Evolutionary conservation across 352 stramenopile genomes (phyloP).

Genomic region (Phytophthora kernoviae): DNA sequence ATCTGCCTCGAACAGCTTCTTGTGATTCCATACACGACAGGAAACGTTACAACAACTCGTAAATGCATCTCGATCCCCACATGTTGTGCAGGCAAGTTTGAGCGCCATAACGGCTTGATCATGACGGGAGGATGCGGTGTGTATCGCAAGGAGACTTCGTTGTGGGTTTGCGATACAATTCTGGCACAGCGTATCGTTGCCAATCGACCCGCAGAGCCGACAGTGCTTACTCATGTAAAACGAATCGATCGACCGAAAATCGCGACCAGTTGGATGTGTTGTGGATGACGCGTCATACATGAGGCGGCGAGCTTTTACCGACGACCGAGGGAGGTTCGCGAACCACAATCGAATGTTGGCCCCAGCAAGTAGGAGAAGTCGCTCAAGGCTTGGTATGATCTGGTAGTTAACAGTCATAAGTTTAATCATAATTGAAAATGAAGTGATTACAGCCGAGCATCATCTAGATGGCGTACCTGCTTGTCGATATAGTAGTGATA

Average conservation of each 20-base stretch:
- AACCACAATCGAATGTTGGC: slow-evolving; percentile 84
- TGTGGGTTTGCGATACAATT: slow-evolving; percentile 61
- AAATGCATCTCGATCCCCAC: slow-evolving; percentile 56
- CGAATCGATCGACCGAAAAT: slow-evolving; percentile 70
- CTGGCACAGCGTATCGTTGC: slow-evolving; percentile 53
- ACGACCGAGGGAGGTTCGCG: slow-evolving; percentile 53
- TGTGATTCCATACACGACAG: slow-evolving; percentile 74
- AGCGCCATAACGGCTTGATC: slow-evolving; percentile 49
- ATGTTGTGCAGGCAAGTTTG: slow-evolving; percentile 49
- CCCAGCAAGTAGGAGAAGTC: slow-evolving; percentile 79
- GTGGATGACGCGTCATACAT: slow-evolving; percentile 18
- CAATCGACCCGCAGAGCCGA: slow-evolving; percentile 69
- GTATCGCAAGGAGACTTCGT: slow-evolving; percentile 69
- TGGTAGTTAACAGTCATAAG: slow-evolving; percentile 20
- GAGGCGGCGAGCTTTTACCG: slow-evolving; percentile 60
- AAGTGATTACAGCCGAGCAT: neutral
- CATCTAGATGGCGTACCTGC: slow-evolving; percentile 44
- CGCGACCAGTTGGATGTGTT: slow-evolving; percentile 17
- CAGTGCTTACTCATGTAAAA: slow-evolving; percentile 89
- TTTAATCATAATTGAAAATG: neutral
- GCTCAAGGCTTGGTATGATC: slow-evolving; percentile 86
- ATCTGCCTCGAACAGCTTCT: slow-evolving; percentile 44
- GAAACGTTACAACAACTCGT: slow-evolving; percentile 53
- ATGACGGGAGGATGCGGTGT: slow-evolving; percentile 42
- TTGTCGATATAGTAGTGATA: slow-evolving; percentile 95